Conservation (phyloP, 2,329 filamentous ascomycete species). For the Penicillium sclerotigenum region DNA sequence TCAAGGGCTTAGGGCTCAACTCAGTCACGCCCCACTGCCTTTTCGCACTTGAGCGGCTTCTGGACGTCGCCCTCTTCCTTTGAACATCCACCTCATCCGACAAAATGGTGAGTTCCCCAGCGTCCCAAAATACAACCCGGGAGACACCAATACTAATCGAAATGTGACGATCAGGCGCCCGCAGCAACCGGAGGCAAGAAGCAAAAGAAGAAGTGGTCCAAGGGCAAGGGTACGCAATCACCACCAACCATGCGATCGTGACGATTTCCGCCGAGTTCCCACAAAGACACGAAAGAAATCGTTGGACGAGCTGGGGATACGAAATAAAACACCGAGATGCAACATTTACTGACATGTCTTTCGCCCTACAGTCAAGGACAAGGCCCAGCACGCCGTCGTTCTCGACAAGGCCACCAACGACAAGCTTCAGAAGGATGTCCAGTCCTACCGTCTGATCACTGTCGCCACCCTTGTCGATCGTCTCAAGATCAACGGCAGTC, state of each 20-base stretch:
- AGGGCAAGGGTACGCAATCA: conserved; percentile 52
- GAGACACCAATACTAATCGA: conserved; percentile 12
- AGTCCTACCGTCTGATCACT: conserved; percentile 99
- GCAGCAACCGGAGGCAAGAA: conserved; percentile 51
- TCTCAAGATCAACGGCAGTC: conserved; percentile 99
- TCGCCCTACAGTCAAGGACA: conserved; percentile 86
- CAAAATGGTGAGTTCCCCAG: conserved; percentile 27
- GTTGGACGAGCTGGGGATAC: conserved; percentile 12
- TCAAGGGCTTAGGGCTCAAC: conserved; percentile 27
- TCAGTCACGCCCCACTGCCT: conserved; percentile 28
- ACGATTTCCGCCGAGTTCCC: conserved; percentile 16
- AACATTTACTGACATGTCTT: conserved; percentile 19
- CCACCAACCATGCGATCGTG: conserved; percentile 23
- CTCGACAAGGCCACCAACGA: conserved; percentile 97
- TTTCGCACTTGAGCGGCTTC: conserved; percentile 25
- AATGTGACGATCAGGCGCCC: conserved; percentile 39
- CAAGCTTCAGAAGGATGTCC: conserved; percentile 99
- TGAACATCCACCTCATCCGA: conserved; percentile 25
- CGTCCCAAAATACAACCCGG: not conserved
- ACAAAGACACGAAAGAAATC: conserved; percentile 13
- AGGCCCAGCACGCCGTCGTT: conserved; percentile 97
- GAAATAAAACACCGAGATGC: conserved; percentile 6
- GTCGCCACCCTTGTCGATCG: conserved; percentile 97
- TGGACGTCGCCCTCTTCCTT: conserved; percentile 17
- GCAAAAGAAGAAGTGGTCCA: conserved; percentile 58